Percentiles rank a stretch among this genome's conserved stretches.
Evolutionary conservation across 2,329 filamentous ascomycete species (phyloP).

Genomic region (Stachybotrys chlorohalonatus): DNA sequence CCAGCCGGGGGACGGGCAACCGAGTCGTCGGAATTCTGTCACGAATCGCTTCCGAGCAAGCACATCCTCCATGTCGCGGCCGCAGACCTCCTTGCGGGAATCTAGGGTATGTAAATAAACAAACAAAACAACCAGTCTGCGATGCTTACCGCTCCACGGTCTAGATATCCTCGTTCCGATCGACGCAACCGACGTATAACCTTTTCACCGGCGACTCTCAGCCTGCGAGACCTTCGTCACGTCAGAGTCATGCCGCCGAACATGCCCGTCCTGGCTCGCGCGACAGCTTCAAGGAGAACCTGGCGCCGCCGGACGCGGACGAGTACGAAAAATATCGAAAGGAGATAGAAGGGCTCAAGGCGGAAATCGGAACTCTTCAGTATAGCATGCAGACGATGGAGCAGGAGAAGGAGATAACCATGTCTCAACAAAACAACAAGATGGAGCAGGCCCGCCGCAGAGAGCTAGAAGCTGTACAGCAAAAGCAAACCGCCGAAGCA

Average conservation of each 20-base stretch:
- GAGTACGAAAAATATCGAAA: conserved; percentile 49
- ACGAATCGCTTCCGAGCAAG: conserved; percentile 20
- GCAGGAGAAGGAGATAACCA: conserved; percentile 75
- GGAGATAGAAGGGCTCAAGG: conserved; percentile 69
- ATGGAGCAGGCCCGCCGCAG: conserved; percentile 69
- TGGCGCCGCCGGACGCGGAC: conserved; percentile 48
- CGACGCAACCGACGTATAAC: conserved; percentile 49
- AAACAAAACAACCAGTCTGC: conserved; percentile 10
- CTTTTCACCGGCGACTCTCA: conserved; percentile 45
- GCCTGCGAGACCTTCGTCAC: conserved; percentile 25
- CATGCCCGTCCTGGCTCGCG: conserved; percentile 39
- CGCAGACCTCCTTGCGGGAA: conserved; percentile 24
- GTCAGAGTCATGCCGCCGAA: conserved; percentile 29
- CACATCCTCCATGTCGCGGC: conserved; percentile 24
- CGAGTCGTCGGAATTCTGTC: conserved; percentile 18
- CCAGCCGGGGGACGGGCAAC: conserved; percentile 19
- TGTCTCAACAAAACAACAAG: conserved; percentile 74
- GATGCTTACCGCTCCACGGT: conserved; percentile 5
- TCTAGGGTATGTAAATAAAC: conserved; percentile 27
- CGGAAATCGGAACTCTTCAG: conserved; percentile 77
- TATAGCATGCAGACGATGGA: conserved; percentile 84
- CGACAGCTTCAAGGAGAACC: conserved; percentile 52
- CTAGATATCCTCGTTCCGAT: conserved; percentile 37
- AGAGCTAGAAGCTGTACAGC: conserved; percentile 78
- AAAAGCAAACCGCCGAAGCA: conserved; percentile 49